Conservation (phyloP, 257 asterid species). For the Salvia splendens region DNA sequence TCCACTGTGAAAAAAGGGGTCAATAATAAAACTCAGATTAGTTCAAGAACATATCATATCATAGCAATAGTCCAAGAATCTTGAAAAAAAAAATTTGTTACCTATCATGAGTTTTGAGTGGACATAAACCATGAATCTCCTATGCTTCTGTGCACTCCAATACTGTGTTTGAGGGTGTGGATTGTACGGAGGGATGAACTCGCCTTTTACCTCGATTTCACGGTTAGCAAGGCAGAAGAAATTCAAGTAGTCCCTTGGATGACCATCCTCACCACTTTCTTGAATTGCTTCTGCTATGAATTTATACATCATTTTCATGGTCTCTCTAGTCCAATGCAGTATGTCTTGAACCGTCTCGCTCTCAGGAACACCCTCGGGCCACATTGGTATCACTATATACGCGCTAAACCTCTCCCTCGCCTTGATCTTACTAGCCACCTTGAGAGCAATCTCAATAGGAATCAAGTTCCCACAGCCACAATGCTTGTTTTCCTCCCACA, state of each 20-base stretch:
- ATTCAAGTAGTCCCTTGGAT: slow-evolving; percentile 78
- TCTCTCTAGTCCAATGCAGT: slow-evolving; percentile 77
- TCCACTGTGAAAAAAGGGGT: slow-evolving; percentile 56
- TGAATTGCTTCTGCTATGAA: slow-evolving; percentile 62
- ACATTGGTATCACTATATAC: slow-evolving; percentile 80
- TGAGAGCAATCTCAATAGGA: slow-evolving; percentile 79
- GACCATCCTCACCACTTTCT: slow-evolving; percentile 55
- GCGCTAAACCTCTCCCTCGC: slow-evolving; percentile 63
- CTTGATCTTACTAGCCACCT: slow-evolving; percentile 60
- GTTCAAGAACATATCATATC: not conserved
- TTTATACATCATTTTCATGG: slow-evolving; percentile 83
- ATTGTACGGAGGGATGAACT: slow-evolving; percentile 75
- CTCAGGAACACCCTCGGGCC: slow-evolving; percentile 92
- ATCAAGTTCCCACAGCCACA: slow-evolving; percentile 83
- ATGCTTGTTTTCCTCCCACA: slow-evolving; percentile 80
- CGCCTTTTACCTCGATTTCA: slow-evolving; percentile 70
- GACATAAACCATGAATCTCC: slow-evolving; percentile 93
- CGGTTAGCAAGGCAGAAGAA: slow-evolving; percentile 89
- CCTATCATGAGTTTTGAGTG: slow-evolving; percentile 97
- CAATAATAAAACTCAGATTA: not conserved
- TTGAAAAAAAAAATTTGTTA: slow-evolving; percentile 27
- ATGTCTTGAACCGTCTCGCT: slow-evolving; percentile 80
- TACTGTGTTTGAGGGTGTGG: slow-evolving; percentile 74
- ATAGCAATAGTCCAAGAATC: not conserved
- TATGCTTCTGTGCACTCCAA: slow-evolving; percentile 67